Conservation (phyloP, 1,284 basidiomycete genomes). For the Sporisorium scitamineum region DNA sequence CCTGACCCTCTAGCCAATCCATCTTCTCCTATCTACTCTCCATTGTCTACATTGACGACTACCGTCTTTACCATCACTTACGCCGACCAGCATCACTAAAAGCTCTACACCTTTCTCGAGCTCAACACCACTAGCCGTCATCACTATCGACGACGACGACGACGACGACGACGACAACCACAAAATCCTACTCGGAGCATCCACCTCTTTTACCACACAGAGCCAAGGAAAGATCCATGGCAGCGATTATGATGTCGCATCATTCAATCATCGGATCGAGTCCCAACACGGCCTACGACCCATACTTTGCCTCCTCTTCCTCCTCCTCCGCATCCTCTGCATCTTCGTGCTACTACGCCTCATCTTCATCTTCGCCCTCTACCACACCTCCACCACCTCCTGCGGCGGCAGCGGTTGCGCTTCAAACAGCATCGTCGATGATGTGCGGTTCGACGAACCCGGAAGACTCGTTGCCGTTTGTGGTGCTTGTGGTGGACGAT, state of each 20-base stretch:
- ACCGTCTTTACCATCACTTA: not conserved
- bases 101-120: not conserved
- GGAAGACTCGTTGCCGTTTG: conserved; percentile 34
- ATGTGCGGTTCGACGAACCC: conserved; percentile 13
- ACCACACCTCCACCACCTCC: conserved; percentile 25
- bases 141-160: not conserved
- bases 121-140: not conserved
- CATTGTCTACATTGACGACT: not conserved
- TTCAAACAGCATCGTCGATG: conserved; percentile 20
- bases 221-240: conserved; percentile 6
- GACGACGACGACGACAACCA: not conserved
- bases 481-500: conserved; percentile 62
- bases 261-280: conserved; percentile 10
- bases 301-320: conserved; percentile 16
- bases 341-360: conserved; percentile 29
- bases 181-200: not conserved
- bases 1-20: not conserved
- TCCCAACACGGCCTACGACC: conserved; percentile 20
- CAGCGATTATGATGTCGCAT: conserved; percentile 26
- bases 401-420: conserved; percentile 10
- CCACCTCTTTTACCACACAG: not conserved
- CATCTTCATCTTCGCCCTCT: conserved; percentile 25
- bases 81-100: not conserved
- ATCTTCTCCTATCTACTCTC: not conserved
- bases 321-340: conserved; percentile 22